Percentiles rank a stretch among this genome's conserved stretches.
phyloP scores from a whole-genome alignment of 768 basidiomycete species.

The Hebeloma cylindrosporum region DNA sequence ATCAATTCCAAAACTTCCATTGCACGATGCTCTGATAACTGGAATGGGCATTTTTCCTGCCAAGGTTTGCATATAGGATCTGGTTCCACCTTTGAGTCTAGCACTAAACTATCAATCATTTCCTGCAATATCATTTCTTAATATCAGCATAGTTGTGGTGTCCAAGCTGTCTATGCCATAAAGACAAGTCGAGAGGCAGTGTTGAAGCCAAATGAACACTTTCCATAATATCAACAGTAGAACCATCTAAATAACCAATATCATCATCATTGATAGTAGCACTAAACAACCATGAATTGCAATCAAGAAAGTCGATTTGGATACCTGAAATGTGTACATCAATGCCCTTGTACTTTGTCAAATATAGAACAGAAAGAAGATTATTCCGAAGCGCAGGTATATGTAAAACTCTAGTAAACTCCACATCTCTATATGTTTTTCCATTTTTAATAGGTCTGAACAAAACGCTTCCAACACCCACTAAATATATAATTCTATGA shows the following conservation, averaged over 20 bases:
- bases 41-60: neutral
- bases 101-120: constrained; percentile 15
- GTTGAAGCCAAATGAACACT: constrained; percentile 20
- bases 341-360: constrained; percentile 6
- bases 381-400: constrained; percentile 10
- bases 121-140: constrained; percentile 6
- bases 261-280: constrained; percentile 2
- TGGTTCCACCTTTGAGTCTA: constrained; percentile 10
- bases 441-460: constrained; percentile 4
- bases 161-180: constrained; percentile 31
- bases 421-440: constrained; percentile 6
- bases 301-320: neutral
- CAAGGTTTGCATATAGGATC: constrained; percentile 25
- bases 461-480: constrained; percentile 6
- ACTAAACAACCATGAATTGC: neutral
- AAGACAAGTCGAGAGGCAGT: constrained; percentile 19
- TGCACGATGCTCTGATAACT: no score
- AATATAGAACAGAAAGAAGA: constrained; percentile 10
- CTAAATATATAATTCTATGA: constrained; percentile 9
- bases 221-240: constrained; percentile 10
- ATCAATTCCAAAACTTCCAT: no score
- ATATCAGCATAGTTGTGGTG: constrained; percentile 26
- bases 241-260: constrained; percentile 13
- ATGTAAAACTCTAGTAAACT: constrained; percentile 10
- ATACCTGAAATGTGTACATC: constrained; percentile 8